These are phyloP conservation scores for Podospora pseudoanserina DNA, from an alignment of 495 filamentous ascomycete species.

Conservation along the genomic window DNA sequence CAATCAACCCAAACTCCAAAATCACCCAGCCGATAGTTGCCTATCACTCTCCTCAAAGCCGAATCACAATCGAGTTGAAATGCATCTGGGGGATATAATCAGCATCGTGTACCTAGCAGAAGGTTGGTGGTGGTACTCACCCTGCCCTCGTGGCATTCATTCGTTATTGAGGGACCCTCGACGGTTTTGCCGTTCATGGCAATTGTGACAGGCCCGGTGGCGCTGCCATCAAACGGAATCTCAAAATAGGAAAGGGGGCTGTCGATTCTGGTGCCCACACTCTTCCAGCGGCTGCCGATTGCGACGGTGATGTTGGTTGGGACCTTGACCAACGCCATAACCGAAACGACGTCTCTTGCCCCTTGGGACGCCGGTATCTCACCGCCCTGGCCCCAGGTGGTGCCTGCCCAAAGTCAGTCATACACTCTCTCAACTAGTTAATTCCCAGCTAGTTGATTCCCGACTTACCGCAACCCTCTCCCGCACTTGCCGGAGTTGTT, in stretches of 20 bases:
- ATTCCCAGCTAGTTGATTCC: not conserved
- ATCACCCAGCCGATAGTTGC: not conserved
- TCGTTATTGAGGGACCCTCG: conserved; percentile 47
- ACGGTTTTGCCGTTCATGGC: conserved; percentile 44
- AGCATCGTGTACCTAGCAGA: not conserved
- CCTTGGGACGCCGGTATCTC: conserved; percentile 36
- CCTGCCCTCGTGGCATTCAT: conserved; percentile 44
- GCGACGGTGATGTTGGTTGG: conserved; percentile 42
- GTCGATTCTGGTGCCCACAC: conserved; percentile 35
- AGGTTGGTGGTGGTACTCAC: conserved; percentile 34
- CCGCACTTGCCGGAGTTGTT: conserved; percentile 36
- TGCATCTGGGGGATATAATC: conserved; percentile 31
- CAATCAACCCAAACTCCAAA: not conserved
- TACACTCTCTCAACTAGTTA: not conserved
- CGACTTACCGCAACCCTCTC: conserved; percentile 40
- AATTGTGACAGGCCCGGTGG: conserved; percentile 49
- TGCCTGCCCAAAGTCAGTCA: conserved; percentile 24
- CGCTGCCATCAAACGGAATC: conserved; percentile 46
- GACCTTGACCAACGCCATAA: conserved; percentile 39
- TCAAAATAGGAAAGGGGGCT: conserved; percentile 51
- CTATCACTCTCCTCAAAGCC: conserved; percentile 20
- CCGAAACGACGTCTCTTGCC: conserved; percentile 45
- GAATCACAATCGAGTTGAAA: conserved; percentile 42
- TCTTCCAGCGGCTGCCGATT: conserved; percentile 46
- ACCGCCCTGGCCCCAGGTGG: conserved; percentile 46